Conservation (phyloP, 2,329 filamentous ascomycete species). For the Fusarium miscanthi region DNA sequence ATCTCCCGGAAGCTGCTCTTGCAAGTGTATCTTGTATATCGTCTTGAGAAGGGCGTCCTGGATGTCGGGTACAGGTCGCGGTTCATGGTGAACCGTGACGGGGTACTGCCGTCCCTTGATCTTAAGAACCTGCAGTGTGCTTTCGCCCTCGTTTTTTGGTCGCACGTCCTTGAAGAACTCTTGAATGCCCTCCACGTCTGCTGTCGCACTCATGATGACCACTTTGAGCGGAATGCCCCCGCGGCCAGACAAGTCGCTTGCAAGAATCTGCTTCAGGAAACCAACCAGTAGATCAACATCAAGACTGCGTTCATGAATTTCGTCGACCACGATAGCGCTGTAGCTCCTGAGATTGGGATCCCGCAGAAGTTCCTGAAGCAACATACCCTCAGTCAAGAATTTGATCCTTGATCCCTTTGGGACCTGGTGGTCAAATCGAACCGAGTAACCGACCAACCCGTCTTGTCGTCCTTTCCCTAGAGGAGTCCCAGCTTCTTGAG, state of each 20-base stretch:
- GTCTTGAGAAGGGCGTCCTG: conserved; percentile 83
- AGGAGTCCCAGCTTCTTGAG: conserved; percentile 75
- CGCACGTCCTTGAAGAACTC: conserved; percentile 72
- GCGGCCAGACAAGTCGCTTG: conserved; percentile 69
- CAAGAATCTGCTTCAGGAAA: conserved; percentile 83
- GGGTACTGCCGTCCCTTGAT: conserved; percentile 91
- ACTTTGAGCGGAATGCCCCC: conserved; percentile 84
- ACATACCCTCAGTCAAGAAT: conserved; percentile 95
- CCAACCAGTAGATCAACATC: conserved; percentile 93
- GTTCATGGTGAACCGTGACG: conserved; percentile 81
- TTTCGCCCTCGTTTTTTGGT: conserved; percentile 26
- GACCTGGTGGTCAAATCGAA: conserved; percentile 90
- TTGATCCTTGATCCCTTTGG: conserved; percentile 89
- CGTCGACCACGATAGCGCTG: conserved; percentile 91
- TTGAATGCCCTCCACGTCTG: conserved; percentile 82
- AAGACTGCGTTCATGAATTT: conserved; percentile 95
- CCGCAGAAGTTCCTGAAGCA: conserved; percentile 90
- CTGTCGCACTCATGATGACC: conserved; percentile 96
- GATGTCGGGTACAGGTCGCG: conserved; percentile 80
- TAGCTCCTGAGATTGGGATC: conserved; percentile 87
- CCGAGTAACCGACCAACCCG: conserved; percentile 85
- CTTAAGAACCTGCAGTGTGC: conserved; percentile 60
- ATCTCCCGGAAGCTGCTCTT: conserved; percentile 92
- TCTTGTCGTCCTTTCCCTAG: conserved; percentile 55
- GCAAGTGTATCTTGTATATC: conserved; percentile 87